Percentiles rank a stretch among this genome's conserved stretches.
phyloP scores from a whole-genome alignment of 768 basidiomycete species.

The Boletus insuetus region DNA sequence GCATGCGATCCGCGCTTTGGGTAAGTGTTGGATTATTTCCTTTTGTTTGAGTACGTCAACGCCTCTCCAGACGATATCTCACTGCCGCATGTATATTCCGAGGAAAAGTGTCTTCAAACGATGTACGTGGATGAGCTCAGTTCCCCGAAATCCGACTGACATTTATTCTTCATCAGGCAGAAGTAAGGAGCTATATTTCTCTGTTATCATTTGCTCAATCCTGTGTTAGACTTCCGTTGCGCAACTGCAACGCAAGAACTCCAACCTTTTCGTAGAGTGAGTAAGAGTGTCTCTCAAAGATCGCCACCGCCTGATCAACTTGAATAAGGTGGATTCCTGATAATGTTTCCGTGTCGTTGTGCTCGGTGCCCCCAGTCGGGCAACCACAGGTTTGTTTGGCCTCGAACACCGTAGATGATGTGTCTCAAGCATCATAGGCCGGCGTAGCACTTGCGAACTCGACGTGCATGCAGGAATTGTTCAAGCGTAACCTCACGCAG shows the following conservation, averaged over 20 bases:
- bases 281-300: constrained; percentile 14
- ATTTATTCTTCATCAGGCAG: constrained; percentile 38
- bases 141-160: background rate
- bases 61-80: constrained; percentile 62
- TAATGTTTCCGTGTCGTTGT: constrained; percentile 81
- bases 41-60: background rate
- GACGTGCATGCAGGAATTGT: constrained; percentile 82
- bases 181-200: constrained; percentile 39
- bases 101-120: constrained; percentile 75
- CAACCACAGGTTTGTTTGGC: constrained; percentile 54
- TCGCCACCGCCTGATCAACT: background rate
- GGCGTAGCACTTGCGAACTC: constrained; percentile 75
- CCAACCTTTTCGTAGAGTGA: constrained; percentile 76
- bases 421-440: constrained; percentile 40
- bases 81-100: constrained; percentile 89
- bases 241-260: constrained; percentile 75
- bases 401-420: background rate
- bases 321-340: constrained; percentile 79
- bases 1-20: constrained; percentile 80
- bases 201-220: constrained; percentile 3
- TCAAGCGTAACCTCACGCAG: constrained; percentile 66
- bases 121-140: constrained; percentile 47
- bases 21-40: constrained; percentile 31
- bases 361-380: constrained; percentile 81
- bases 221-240: constrained; percentile 57